Percentiles rank a stretch among this genome's conserved stretches.
Evolutionary conservation across 306 rosid genomes (phyloP).

Genomic region (Phaseolus lunatus): DNA sequence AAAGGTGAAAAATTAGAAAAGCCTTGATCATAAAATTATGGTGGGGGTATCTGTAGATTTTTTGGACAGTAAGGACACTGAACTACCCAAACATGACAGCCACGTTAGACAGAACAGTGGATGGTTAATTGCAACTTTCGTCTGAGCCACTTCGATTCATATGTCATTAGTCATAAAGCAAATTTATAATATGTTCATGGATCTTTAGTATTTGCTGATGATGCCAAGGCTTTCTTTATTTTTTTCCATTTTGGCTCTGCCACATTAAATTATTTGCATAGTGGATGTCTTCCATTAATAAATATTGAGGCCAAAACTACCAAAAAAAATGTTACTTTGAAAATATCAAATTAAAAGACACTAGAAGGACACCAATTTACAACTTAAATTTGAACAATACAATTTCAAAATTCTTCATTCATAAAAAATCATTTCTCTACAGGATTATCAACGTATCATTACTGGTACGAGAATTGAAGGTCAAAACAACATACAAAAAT

Average conservation of each 20-base stretch:
- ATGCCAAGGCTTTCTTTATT: conserved; percentile 20
- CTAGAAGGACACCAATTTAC: too few relatives aligned
- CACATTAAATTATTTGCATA: conserved; percentile 42
- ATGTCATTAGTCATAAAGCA: conserved; percentile 4
- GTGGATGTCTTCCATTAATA: conserved; percentile 41
- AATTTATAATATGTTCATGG: conserved; percentile 21
- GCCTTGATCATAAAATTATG: background rate
- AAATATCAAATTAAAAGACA: too few relatives aligned
- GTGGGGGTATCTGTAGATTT: conserved; percentile 23
- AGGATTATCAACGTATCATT: too few relatives aligned
- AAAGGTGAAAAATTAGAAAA: background rate
- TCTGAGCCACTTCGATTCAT: conserved; percentile 21
- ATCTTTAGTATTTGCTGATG: conserved; percentile 28
- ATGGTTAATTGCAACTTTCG: conserved; percentile 38
- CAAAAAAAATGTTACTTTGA: too few relatives aligned
- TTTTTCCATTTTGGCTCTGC: conserved; percentile 25
- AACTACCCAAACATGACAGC: conserved; percentile 37
- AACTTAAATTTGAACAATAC: too few relatives aligned
- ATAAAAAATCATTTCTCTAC: too few relatives aligned
- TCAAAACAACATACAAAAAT: conserved; percentile 5
- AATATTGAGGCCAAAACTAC: background rate
- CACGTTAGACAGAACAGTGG: background rate
- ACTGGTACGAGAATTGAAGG: too few relatives aligned
- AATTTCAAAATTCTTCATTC: too few relatives aligned
- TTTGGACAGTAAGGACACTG: conserved; percentile 6